A percentile compares a stretch with the other conserved stretches of the same genome.
phyloP scores from a whole-genome alignment of 805 yeast species.

The Wickerhamiella cacticola region DNA sequence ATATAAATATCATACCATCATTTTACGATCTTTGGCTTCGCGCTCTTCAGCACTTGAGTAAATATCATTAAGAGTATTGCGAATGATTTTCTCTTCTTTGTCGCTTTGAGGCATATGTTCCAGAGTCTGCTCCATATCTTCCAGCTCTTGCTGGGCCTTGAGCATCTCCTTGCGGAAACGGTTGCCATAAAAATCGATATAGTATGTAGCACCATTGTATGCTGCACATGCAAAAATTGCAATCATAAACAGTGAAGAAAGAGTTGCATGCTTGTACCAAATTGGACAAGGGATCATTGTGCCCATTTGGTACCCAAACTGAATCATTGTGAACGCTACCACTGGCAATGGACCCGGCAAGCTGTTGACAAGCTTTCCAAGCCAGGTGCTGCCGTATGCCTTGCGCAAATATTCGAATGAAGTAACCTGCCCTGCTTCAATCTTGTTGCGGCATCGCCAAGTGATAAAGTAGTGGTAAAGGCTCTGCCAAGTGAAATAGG shows the following conservation, averaged over 20 bases:
- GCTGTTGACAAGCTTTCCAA: conserved; percentile 69
- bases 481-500: conserved; percentile 83
- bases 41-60: neutral
- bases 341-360: conserved; percentile 82
- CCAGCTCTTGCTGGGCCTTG: conserved; percentile 59
- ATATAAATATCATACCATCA: neutral
- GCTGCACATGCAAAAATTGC: conserved; percentile 69
- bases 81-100: neutral
- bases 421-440: conserved; percentile 74
- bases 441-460: conserved; percentile 61
- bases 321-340: conserved; percentile 72
- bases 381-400: conserved; percentile 46
- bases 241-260: conserved; percentile 56
- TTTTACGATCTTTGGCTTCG: neutral
- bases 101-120: neutral
- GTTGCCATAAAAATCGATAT: conserved; percentile 82
- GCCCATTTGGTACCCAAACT: conserved; percentile 70
- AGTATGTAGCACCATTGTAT: conserved; percentile 90
- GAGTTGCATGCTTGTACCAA: conserved; percentile 61
- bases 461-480: conserved; percentile 87
- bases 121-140: conserved; percentile 31
- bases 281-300: conserved; percentile 85
- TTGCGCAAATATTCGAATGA: conserved; percentile 75
- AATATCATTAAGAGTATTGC: neutral
- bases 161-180: conserved; percentile 76